Evolutionary conservation across 208 protist species (phyloP).

Genomic region (Leishmania aethiopica): DNA sequence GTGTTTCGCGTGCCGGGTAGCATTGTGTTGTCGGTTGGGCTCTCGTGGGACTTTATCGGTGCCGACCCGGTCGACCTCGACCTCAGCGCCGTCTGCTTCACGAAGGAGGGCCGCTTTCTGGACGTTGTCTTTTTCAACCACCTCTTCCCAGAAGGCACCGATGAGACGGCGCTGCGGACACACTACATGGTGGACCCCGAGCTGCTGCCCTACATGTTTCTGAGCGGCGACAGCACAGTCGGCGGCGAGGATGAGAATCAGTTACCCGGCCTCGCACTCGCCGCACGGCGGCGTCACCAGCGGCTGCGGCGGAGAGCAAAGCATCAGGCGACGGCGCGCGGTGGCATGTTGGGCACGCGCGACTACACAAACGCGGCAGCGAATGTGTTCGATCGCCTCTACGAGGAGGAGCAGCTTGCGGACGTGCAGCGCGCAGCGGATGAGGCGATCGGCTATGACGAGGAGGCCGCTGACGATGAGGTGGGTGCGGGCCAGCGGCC

Average conservation of each 20-base stretch:
- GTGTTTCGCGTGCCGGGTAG: conserved; percentile 77
- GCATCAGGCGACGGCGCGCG: neutral
- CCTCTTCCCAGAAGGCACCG: conserved; percentile 59
- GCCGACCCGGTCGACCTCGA: conserved; percentile 79
- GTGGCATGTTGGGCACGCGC: conserved; percentile 19
- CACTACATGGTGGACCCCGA: conserved; percentile 46
- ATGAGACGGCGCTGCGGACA: conserved; percentile 53
- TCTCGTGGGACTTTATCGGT: conserved; percentile 82
- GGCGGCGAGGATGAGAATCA: conserved; percentile 87
- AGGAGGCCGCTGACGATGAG: conserved; percentile 22
- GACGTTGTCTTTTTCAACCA: conserved; percentile 90
- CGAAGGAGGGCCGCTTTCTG: conserved; percentile 69
- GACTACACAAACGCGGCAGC: conserved; percentile 38
- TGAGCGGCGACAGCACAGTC: conserved; percentile 77
- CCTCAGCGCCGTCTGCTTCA: conserved; percentile 82
- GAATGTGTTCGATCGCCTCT: conserved; percentile 66
- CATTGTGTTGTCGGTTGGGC: conserved; percentile 69
- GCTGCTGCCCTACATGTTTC: conserved; percentile 82
- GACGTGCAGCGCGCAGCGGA: conserved; percentile 56
- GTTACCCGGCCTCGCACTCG: conserved; percentile 53
- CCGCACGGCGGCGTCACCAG: conserved; percentile 40
- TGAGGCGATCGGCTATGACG: conserved; percentile 33
- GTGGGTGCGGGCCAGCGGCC: conserved; percentile 13
- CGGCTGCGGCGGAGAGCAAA: conserved; percentile 12
- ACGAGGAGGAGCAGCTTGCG: conserved; percentile 68